These are phyloP conservation scores for Pseudogymnoascus sp. DNA, from an alignment of 2,329 filamentous ascomycete species.

Conservation along the genomic window DNA sequence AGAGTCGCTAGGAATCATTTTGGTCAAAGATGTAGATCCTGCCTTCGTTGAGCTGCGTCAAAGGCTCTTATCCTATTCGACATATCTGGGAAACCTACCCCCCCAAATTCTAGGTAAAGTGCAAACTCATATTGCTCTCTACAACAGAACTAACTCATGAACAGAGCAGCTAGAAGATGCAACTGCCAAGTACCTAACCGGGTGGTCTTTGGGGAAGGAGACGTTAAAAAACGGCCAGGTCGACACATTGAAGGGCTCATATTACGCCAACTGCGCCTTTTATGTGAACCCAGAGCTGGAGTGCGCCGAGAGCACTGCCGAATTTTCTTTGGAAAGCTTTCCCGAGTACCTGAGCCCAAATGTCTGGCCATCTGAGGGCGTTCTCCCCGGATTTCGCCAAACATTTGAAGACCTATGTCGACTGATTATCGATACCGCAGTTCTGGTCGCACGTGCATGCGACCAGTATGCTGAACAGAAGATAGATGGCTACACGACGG, in stretches of 20 bases:
- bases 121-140: neutral
- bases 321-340: conserved; percentile 56
- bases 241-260: conserved; percentile 75
- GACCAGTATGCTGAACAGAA: conserved; percentile 77
- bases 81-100: conserved; percentile 78
- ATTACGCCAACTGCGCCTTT: conserved; percentile 77
- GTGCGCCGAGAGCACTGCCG: conserved; percentile 52
- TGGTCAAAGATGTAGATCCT: conserved; percentile 78
- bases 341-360: conserved; percentile 87
- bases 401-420: conserved; percentile 69
- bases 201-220: conserved; percentile 78
- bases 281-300: conserved; percentile 59
- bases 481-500: conserved; percentile 65
- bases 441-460: conserved; percentile 82
- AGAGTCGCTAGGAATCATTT: conserved; percentile 80
- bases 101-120: conserved; percentile 59
- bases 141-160: conserved; percentile 14
- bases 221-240: conserved; percentile 70
- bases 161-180: conserved; percentile 51
- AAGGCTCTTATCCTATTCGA: conserved; percentile 74
- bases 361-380: conserved; percentile 67
- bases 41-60: conserved; percentile 66
- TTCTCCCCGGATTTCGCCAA: conserved; percentile 67
- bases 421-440: conserved; percentile 83
- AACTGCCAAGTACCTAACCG: conserved; percentile 57